Evolutionary conservation across 2,329 filamentous ascomycete species (phyloP).

Genomic region (Alternaria sp.): DNA sequence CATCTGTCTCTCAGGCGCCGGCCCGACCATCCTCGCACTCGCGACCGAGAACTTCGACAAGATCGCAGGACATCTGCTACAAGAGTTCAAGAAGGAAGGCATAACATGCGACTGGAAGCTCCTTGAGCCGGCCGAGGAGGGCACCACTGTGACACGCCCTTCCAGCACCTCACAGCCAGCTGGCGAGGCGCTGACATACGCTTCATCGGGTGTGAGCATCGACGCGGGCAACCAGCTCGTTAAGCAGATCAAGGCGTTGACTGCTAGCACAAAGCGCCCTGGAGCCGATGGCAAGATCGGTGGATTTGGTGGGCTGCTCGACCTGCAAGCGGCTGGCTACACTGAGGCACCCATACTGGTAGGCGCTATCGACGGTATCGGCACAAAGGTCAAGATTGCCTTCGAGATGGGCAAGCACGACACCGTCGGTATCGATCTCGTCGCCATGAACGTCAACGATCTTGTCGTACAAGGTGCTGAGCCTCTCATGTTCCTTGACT

Average conservation of each 20-base stretch:
- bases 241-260: conserved; percentile 85
- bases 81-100: conserved; percentile 71
- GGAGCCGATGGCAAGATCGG: conserved; percentile 94
- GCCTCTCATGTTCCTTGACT: conserved; percentile 95
- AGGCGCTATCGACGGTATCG: conserved; percentile 94
- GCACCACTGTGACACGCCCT: conserved; percentile 50
- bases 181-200: conserved; percentile 74
- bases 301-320: conserved; percentile 89
- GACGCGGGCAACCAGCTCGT: conserved; percentile 94
- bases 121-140: conserved; percentile 83
- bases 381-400: conserved; percentile 95
- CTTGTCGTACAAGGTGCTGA: conserved; percentile 94
- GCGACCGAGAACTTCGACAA: conserved; percentile 88
- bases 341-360: conserved; percentile 78
- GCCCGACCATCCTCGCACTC: conserved; percentile 91
- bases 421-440: conserved; percentile 94
- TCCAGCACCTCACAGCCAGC: conserved; percentile 23
- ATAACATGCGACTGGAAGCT: conserved; percentile 87
- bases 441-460: conserved; percentile 99
- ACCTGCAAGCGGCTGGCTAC: conserved; percentile 77
- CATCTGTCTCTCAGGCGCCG: conserved; percentile 93
- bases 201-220: conserved; percentile 90
- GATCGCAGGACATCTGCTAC: conserved; percentile 81
- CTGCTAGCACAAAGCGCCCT: conserved; percentile 81
- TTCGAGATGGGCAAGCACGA: conserved; percentile 88